These are phyloP conservation scores for Xylaria longipes DNA, from an alignment of 495 filamentous ascomycete genomes.

Conservation along the genomic window DNA sequence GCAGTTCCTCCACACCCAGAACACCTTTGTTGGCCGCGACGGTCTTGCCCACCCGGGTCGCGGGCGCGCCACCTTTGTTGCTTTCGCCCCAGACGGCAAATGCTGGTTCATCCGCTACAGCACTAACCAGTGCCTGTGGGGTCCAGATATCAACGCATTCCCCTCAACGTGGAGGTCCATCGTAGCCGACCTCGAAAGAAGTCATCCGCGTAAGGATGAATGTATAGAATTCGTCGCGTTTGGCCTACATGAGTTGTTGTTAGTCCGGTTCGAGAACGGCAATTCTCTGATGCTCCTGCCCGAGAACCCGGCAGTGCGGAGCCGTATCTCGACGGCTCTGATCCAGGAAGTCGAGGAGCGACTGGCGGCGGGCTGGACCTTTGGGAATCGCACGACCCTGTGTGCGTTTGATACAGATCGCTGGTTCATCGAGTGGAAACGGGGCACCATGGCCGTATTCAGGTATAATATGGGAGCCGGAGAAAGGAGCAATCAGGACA, in stretches of 20 bases:
- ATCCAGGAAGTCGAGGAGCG: slow-evolving; percentile 2
- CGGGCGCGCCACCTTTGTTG: slow-evolving; percentile 5
- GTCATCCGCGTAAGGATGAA: slow-evolving; percentile 9
- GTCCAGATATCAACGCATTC: background rate
- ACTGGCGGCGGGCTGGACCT: slow-evolving; percentile 15
- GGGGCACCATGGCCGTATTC: slow-evolving; percentile 10
- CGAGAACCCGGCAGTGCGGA: background rate
- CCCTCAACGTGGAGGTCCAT: slow-evolving; percentile 10
- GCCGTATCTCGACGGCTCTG: background rate
- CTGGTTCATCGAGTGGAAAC: slow-evolving; percentile 20
- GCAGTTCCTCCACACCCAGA: background rate
- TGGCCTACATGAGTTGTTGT: background rate
- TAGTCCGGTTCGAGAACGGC: slow-evolving; percentile 15
- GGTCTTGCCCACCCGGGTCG: background rate
- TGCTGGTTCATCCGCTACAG: slow-evolving; percentile 19
- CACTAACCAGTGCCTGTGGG: slow-evolving; percentile 3
- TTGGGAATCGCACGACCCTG: slow-evolving; percentile 3
- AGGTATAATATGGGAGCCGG: slow-evolving; percentile 4
- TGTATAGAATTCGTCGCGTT: slow-evolving; percentile 19
- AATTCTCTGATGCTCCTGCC: slow-evolving; percentile 13
- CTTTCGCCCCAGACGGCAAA: slow-evolving; percentile 4
- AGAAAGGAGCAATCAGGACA: slow-evolving; percentile 7
- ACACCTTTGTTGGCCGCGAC: background rate
- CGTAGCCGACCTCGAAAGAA: slow-evolving; percentile 3
- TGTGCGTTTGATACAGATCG: slow-evolving; percentile 11